Evolutionary conservation across 345 rosid species (phyloP), one percentile per base, ranked within the genome.

Genomic region (Xanthoceras sorbifolium): DNA sequence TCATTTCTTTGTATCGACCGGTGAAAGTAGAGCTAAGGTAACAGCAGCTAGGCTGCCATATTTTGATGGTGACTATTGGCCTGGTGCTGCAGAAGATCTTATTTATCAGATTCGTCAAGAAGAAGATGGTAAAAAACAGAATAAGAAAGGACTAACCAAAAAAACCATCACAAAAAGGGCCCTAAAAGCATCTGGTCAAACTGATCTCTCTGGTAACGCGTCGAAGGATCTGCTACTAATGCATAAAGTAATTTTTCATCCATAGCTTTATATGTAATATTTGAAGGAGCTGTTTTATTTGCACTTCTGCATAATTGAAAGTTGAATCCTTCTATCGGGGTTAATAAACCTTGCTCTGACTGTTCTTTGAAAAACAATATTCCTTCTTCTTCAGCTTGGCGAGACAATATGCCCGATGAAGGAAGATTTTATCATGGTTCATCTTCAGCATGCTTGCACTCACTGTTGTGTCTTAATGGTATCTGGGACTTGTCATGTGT

Each of bases 61-160:
- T 86, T 97, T 97, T 78, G 99, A 97, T 80, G 99, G 99, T 80
- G 98, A 97, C 86, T 97, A 97, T 79, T 97, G 99, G 99, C 98
- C 99, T 64, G 99, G 98, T 82, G 99, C 98, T 67, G 98, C 99
- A 2, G 99, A 97, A 86, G 98, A 97, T 80, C 84, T 97, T 63
- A 91, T 97, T 73, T 83, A 83, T 83, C 98, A 91, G 88, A 85
- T 97, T 82, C 87, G 90, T 66, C 98, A 92, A 84, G 98, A 96
- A 64, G 97, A 94, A 82, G 98, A 97, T 86, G 98, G 94, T 62
- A 87, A 92, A 88, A 96, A 91, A 86, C 89, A 86, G 78, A 92
- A 90, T 81, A 94, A 92, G 85, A 93, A 93, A 84, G 97, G 97
- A 80, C 72, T 86, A 29, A 85, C 86, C 31, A 94, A 97, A 82